Conservation (phyloP, 768 basidiomycete species). For the Lactarius hengduanensis region DNA sequence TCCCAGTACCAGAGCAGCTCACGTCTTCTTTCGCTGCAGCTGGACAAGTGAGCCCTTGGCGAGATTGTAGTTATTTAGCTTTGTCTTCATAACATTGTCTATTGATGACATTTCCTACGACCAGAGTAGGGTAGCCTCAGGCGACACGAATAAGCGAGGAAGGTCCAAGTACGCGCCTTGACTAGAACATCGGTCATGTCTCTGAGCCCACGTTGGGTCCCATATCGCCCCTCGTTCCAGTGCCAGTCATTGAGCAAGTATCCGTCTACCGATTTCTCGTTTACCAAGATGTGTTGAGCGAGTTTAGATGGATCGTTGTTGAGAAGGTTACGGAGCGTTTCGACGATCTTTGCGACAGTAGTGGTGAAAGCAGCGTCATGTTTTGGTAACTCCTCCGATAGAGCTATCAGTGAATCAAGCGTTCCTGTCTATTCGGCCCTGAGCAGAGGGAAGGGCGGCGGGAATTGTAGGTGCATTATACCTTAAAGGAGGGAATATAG, state of each 20-base stretch:
- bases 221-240: conserved; percentile 94
- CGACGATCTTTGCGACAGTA: conserved; percentile 89
- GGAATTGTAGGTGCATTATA: conserved; percentile 35
- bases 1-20: conserved; percentile 32
- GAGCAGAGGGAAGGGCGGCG: neutral
- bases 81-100: conserved; percentile 91
- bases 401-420: conserved; percentile 79
- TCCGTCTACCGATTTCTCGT: conserved; percentile 75
- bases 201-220: conserved; percentile 71
- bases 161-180: conserved; percentile 55
- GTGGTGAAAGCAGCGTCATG: conserved; percentile 84
- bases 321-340: conserved; percentile 85
- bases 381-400: conserved; percentile 93
- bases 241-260: conserved; percentile 82
- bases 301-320: conserved; percentile 83
- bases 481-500: conserved; percentile 88
- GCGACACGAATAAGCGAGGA: conserved; percentile 6
- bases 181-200: conserved; percentile 84
- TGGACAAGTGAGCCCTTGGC: conserved; percentile 90
- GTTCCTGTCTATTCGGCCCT: conserved; percentile 74
- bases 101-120: conserved; percentile 89
- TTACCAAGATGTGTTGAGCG: conserved; percentile 71
- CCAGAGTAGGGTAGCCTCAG: conserved; percentile 24
- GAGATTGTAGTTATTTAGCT: conserved; percentile 87
- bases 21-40: conserved; percentile 95